phyloP scores from a whole-genome alignment of 2,329 filamentous ascomycete species.

The Sclerotinia trifoliorum region DNA sequence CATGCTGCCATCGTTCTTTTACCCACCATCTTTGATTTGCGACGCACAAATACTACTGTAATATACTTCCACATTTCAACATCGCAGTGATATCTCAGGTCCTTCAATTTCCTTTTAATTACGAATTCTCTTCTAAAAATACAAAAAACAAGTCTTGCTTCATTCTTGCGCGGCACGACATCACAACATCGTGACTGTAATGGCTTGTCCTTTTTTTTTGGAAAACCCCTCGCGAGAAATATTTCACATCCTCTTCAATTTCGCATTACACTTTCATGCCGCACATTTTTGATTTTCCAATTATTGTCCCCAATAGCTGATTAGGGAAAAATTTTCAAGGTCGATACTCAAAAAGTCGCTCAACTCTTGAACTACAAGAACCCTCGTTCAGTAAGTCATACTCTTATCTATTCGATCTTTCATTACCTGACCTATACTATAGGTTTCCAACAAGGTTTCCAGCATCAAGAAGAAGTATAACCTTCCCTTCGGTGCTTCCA shows the following conservation, averaged over 20 bases:
- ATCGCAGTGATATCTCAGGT: background rate
- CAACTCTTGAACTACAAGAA: slow-evolving; percentile 28
- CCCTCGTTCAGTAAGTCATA: slow-evolving; percentile 28
- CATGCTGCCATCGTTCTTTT: background rate
- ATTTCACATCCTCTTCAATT: background rate
- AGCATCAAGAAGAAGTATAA: slow-evolving; percentile 36
- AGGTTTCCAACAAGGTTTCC: slow-evolving; percentile 30
- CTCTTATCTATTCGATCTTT: background rate
- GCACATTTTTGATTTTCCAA: background rate
- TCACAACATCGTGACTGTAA: background rate
- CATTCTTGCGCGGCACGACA: background rate
- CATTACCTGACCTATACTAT: background rate
- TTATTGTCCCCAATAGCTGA: slow-evolving; percentile 5
- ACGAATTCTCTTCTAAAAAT: background rate
- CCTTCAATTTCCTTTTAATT: background rate
- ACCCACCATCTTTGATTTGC: background rate
- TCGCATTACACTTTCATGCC: background rate
- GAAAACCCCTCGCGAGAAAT: background rate
- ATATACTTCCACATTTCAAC: background rate
- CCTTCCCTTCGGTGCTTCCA: slow-evolving; percentile 25
- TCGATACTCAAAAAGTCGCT: slow-evolving; percentile 32
- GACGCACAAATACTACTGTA: too few species aligned
- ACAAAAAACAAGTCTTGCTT: background rate
- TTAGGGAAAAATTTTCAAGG: slow-evolving; percentile 21
- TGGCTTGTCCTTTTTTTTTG: background rate